Evolutionary conservation across 2,329 filamentous ascomycete species (phyloP), one percentile per base, ranked within the genome.

Genomic region (Talaromyces funiculosus): DNA sequence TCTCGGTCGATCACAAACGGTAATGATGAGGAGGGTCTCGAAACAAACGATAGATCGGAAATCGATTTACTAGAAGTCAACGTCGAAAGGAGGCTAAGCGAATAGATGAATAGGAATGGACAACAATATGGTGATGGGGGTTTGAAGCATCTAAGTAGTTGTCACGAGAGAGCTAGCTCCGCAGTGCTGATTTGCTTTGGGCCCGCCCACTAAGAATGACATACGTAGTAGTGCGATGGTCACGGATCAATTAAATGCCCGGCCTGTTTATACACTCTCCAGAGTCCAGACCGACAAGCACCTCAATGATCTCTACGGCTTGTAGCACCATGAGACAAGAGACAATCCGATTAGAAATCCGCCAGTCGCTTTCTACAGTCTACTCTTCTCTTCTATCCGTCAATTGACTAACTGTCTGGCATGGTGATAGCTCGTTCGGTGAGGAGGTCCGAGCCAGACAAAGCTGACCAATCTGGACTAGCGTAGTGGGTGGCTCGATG

Each of bases 401-500:
- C 29, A 20, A 51, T 51, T 31, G 47, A 49, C 24, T 29, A n/a
- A n/a, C 18, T 16, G 18, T 49, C 24, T 31, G 4, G 42, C 10
- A 35, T 31, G 9, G 45, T 18, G 26, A 22, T 16, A n/a, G 22
- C 53, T 55, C 37, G 31, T 38, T n/a, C 42, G 55, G 55, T 49
- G 42, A 49, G 55, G 42, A 43, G 53, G 53, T 43, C 55, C 57
- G 57, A 42, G 38, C 55, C 38, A 42, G 18, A 33, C 35, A 26
- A 45, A 59, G 57, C 57, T 59, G 57, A 53, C 57, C 57, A 37
- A 59, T 20, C n/a, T 29, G 24, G 57, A 16, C 31, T 59, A 59
- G 57, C 57, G 35, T 3, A 18, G 45, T 53, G 57, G 43, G 43
- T n/a, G 40, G 20, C 53, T 55, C 53, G n/a, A 42, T 42, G n/a